Base-by-base conservation (phyloP, 23 red algal genomes). In the Gracilaria domingensis region DNA sequence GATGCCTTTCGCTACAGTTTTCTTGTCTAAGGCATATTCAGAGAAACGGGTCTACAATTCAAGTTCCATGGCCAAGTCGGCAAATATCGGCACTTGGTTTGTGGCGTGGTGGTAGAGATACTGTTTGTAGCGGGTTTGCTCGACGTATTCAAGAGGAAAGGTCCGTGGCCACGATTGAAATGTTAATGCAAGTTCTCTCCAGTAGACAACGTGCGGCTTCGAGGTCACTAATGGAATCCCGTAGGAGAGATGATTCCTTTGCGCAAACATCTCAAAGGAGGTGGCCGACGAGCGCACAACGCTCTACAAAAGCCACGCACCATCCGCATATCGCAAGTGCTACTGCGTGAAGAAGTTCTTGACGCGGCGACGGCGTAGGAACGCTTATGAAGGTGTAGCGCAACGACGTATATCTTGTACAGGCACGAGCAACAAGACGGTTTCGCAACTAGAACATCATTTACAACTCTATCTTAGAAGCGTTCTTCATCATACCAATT, bases 221-320 rank as follows among this genome's bases (percentile, higher is more conserved):
- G 66, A 30, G 89, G 32, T 92, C 89, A 67, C 39, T 92, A 45
- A 73, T 92, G 67, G 89, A 66, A 20, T 71, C 85, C 13, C 42
- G 8, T 20, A 77, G 45, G 42, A 50, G 72, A 13, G 39, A 48
- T 51, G 38, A 45, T 17, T 30, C 72, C 18, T 45, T 12, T 8
- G 16, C 42, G 42, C 45, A 12, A 18, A 51, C 32, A 11, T 51
- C 72, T 5, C 72, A 8, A 9, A 77, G 38, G 23, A 48, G 72
- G 45, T 42, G 74, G 3, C 96, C 96, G 5, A 54, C 38, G 0
- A 98, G 40, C 1, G 61, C 56, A 11, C 96, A 93, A 18, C 93
- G 87, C 51, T 98, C 96, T 18, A 95, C 73, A 14, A 98, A 86
- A 12, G 83, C 88, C 12, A 95, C 88, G 47, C 82, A 29, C 84